Evolutionary conservation across 345 rosid species (phyloP).

Genomic region (Anastatica hierochuntica): DNA sequence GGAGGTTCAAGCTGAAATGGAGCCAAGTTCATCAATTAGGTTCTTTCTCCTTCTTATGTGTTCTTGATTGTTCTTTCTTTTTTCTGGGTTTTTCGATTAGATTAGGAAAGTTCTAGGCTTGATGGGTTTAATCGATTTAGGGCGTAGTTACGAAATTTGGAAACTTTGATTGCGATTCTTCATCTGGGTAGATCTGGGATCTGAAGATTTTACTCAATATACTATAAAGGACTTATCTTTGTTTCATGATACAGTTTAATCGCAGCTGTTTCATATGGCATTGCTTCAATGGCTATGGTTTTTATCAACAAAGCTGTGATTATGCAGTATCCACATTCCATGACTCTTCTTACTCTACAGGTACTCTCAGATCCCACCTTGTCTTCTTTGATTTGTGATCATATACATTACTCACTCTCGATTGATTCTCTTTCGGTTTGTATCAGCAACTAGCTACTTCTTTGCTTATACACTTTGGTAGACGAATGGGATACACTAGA

Average conservation of each 20-base stretch:
- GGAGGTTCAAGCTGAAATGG: too few species aligned
- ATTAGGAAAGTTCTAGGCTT: neutral
- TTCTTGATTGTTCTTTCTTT: neutral
- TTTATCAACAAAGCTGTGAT: slow-evolving; percentile 88
- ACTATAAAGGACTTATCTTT: too few species aligned
- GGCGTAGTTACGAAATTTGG: too few species aligned
- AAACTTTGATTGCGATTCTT: too few species aligned
- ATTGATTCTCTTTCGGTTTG: too few species aligned
- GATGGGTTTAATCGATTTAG: too few species aligned
- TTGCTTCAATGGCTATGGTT: slow-evolving; percentile 97
- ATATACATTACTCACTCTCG: too few species aligned
- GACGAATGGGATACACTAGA: slow-evolving; percentile 54
- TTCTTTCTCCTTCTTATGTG: neutral
- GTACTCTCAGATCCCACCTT: slow-evolving; percentile 26
- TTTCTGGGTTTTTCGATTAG: neutral
- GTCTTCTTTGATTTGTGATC: too few species aligned
- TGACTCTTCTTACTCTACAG: slow-evolving; percentile 89
- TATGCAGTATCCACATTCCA: slow-evolving; percentile 74
- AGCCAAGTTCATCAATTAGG: too few species aligned
- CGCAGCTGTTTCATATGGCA: slow-evolving; percentile 80
- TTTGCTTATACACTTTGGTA: slow-evolving; percentile 69
- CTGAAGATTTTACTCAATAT: too few species aligned
- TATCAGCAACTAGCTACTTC: slow-evolving; percentile 80
- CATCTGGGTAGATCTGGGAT: too few species aligned
- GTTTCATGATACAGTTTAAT: slow-evolving; percentile 56